Evolutionary conservation across 352 stramenopile species (phyloP).

Genomic region (Phytophthora agathidicida): DNA sequence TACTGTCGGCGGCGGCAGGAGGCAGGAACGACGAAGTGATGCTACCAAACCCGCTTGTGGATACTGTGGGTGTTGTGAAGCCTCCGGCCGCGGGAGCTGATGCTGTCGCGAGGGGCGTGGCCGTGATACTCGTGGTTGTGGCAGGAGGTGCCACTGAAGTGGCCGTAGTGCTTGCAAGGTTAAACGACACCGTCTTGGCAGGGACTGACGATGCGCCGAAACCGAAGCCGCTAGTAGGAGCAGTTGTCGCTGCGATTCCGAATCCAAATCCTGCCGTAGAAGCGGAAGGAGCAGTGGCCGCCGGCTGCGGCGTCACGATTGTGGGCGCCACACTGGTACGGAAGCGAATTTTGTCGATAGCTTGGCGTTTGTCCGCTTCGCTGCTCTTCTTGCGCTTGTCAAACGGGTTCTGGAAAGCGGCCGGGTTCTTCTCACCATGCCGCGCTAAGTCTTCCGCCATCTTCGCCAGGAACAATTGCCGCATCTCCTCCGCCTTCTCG

Average conservation of each 20-base stretch:
- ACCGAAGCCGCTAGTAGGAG: constrained; percentile 44
- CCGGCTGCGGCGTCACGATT: constrained; percentile 47
- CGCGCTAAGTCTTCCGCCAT: constrained; percentile 66
- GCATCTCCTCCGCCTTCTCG: constrained; percentile 76
- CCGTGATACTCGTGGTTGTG: constrained; percentile 30
- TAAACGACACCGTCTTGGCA: constrained; percentile 75
- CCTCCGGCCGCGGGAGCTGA: constrained; percentile 29
- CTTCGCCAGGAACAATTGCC: constrained; percentile 66
- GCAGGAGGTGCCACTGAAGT: constrained; percentile 29
- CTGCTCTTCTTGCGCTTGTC: constrained; percentile 79
- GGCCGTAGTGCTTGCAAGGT: constrained; percentile 37
- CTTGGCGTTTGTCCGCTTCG: constrained; percentile 58
- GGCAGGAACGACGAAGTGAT: constrained; percentile 56
- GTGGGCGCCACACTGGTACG: constrained; percentile 73
- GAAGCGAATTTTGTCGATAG: constrained; percentile 83
- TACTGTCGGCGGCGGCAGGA: constrained; percentile 15
- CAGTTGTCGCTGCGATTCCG: constrained; percentile 22
- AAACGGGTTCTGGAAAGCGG: constrained; percentile 76
- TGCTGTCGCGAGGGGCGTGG: constrained; percentile 12
- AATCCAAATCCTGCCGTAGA: constrained; percentile 51
- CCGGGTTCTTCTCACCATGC: constrained; percentile 65
- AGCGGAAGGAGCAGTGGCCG: constrained; percentile 21
- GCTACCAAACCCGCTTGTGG: constrained; percentile 51
- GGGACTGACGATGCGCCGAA: constrained; percentile 41
- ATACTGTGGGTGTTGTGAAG: constrained; percentile 37